Percentiles rank a stretch among this genome's conserved stretches.
Conservation (phyloP, 202 grass and related monocot genomes). For the Tripidium arundinaceum region DNA sequence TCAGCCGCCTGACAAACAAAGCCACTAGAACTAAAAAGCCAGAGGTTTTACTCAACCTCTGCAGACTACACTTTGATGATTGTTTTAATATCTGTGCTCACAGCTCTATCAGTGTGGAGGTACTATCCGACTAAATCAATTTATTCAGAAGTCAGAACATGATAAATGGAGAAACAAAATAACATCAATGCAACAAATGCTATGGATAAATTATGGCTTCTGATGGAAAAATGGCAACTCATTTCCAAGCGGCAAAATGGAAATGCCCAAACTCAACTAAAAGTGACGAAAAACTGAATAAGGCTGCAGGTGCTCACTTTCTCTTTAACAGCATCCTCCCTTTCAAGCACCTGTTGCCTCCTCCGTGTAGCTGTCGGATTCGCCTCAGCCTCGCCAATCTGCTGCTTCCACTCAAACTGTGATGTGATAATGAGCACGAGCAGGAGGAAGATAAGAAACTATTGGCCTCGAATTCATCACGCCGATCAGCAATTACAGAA, state of each 20-base stretch:
- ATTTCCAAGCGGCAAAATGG: too few species aligned
- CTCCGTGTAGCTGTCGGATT: slow-evolving; percentile 39
- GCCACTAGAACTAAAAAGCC: not conserved
- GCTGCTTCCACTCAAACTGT: slow-evolving; percentile 91
- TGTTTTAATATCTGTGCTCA: not conserved
- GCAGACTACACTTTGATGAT: not conserved
- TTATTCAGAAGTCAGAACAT: not conserved
- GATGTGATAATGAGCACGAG: slow-evolving; percentile 71
- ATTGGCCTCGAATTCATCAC: slow-evolving; percentile 64
- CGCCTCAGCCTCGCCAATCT: slow-evolving; percentile 54
- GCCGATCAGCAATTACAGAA: slow-evolving; percentile 29
- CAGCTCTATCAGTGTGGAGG: not conserved
- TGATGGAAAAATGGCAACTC: not conserved
- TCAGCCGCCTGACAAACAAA: not conserved
- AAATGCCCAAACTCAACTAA: too few species aligned
- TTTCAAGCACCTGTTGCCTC: slow-evolving; percentile 44
- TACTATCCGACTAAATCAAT: not conserved
- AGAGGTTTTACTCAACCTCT: not conserved
- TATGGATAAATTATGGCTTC: too few species aligned
- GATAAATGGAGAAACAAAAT: too few species aligned
- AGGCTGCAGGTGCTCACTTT: slow-evolving; percentile 41
- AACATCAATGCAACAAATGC: too few species aligned
- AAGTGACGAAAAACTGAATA: slow-evolving; percentile 13
- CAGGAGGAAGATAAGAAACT: slow-evolving; percentile 66
- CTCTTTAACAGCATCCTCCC: slow-evolving; percentile 76